phyloP scores from a whole-genome alignment of 148 eudicot genomes.

The Camellia lanceoleosa region DNA sequence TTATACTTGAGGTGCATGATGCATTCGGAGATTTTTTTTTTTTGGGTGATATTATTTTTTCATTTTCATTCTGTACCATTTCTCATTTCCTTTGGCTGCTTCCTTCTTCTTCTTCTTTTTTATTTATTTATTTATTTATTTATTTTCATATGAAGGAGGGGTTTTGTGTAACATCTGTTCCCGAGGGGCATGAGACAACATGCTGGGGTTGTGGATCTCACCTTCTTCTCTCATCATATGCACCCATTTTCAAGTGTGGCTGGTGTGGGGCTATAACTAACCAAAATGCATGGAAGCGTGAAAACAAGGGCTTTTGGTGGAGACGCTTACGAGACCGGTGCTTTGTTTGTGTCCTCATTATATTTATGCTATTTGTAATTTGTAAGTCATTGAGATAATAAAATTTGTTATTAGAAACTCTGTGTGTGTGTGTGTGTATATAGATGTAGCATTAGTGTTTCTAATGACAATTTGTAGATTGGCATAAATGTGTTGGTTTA shows the following conservation, averaged over 20 bases:
- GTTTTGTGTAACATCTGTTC: conserved; percentile 25
- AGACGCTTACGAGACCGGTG: conserved; percentile 71
- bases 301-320: conserved; percentile 54
- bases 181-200: conserved; percentile 56
- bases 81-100: conserved; percentile 8
- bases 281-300: conserved; percentile 42
- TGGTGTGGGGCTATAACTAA: conserved; percentile 99
- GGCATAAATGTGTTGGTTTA: neutral
- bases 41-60: neutral
- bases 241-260: conserved; percentile 81
- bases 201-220: conserved; percentile 99
- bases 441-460: neutral
- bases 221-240: conserved; percentile 72
- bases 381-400: conserved; percentile 38
- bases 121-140: neutral
- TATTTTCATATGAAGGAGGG: conserved; percentile 39
- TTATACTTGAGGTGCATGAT: neutral
- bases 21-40: neutral
- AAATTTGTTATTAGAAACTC: neutral
- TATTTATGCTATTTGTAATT: conserved; percentile 71
- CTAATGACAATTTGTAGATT: neutral
- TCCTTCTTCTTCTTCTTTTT: neutral
- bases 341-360: conserved; percentile 58
- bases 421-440: conserved; percentile 5
- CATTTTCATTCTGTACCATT: neutral